phyloP scores from a whole-genome alignment of 2,329 filamentous ascomycete genomes.

The Xylariaceae sp. region DNA sequence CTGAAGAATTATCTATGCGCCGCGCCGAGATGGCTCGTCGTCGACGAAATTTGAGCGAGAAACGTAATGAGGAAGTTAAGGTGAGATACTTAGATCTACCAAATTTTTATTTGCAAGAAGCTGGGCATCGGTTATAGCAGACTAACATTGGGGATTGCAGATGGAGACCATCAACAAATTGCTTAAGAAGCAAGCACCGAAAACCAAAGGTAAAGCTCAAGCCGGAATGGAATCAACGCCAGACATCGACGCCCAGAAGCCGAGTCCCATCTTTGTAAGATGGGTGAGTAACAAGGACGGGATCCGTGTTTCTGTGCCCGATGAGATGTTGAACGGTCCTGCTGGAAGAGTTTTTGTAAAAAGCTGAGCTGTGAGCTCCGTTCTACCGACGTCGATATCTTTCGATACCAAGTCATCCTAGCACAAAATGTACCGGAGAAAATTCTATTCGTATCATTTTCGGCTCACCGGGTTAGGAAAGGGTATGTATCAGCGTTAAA shows the following conservation, averaged over 20 bases:
- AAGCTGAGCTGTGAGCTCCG: slow-evolving; percentile 12
- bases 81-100: slow-evolving; percentile 44
- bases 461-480: neutral
- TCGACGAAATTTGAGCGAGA: slow-evolving; percentile 67
- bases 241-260: slow-evolving; percentile 55
- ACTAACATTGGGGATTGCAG: slow-evolving; percentile 49
- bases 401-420: neutral
- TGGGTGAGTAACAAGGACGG: slow-evolving; percentile 75
- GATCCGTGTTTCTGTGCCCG: slow-evolving; percentile 67
- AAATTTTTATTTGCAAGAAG: no score
- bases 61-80: slow-evolving; percentile 70
- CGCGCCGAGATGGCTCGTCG: slow-evolving; percentile 68
- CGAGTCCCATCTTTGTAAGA: slow-evolving; percentile 69
- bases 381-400: neutral
- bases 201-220: slow-evolving; percentile 65
- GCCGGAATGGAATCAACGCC: slow-evolving; percentile 56
- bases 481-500: neutral
- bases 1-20: slow-evolving; percentile 67
- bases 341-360: slow-evolving; percentile 63
- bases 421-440: neutral
- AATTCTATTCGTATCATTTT: neutral
- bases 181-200: slow-evolving; percentile 83
- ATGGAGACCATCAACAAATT: slow-evolving; percentile 93
- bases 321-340: slow-evolving; percentile 71
- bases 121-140: neutral